Conservation (phyloP, 768 basidiomycete species). For the Saitozyma podzolica region DNA sequence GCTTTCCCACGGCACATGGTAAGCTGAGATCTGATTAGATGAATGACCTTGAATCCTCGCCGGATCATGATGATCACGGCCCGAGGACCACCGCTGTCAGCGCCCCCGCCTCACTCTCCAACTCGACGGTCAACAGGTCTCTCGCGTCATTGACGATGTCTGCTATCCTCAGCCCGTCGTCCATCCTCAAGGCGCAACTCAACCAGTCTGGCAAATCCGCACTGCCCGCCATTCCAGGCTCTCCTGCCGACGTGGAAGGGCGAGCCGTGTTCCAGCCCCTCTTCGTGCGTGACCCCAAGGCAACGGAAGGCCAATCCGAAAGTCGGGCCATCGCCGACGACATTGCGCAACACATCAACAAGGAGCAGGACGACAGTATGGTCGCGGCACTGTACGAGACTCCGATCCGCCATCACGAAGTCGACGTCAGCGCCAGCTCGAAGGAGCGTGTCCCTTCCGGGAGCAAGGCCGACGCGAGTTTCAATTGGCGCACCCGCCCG, state of each 20-base stretch:
- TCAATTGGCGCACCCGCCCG: conserved; percentile 29
- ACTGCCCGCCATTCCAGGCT: conserved; percentile 26
- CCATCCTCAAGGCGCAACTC: conserved; percentile 4
- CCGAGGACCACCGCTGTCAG: not conserved
- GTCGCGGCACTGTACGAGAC: not conserved
- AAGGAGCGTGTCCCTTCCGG: not conserved
- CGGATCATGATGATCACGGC: not conserved
- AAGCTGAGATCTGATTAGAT: not conserved
- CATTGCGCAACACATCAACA: conserved; percentile 1
- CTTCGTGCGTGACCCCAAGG: not conserved
- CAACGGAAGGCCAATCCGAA: not conserved
- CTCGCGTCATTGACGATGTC: not conserved
- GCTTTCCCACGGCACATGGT: not conserved
- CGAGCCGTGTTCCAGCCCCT: conserved; percentile 5
- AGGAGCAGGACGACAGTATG: not conserved
- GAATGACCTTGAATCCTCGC: not conserved
- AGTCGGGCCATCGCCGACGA: not conserved
- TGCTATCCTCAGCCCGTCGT: not conserved
- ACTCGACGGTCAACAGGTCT: not conserved
- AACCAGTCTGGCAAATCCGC: not conserved
- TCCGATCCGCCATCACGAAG: not conserved
- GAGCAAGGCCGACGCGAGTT: conserved; percentile 40
- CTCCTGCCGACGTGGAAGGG: conserved; percentile 11
- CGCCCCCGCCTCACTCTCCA: not conserved
- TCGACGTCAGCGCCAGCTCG: not conserved